A percentile compares a stretch with the other conserved stretches of the same genome.
phyloP scores from a whole-genome alignment of 208 protist genomes.

The Acanthamoeba lenticulata region DNA sequence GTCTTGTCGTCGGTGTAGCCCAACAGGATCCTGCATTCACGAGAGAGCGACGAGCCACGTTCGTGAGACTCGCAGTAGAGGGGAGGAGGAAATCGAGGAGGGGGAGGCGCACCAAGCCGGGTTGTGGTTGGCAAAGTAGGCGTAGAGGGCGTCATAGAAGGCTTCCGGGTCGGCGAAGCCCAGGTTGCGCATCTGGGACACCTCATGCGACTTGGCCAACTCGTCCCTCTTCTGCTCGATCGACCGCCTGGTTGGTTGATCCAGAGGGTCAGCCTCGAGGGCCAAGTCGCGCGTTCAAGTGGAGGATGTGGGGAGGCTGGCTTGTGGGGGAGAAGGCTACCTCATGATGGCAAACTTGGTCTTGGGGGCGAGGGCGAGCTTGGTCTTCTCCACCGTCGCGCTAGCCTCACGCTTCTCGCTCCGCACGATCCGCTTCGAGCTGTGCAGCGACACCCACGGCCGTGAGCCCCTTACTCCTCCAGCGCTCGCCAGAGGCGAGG shows the following conservation, averaged over 20 bases:
- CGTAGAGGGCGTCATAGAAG: conserved; percentile 26
- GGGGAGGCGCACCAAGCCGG: neutral
- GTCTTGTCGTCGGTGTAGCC: neutral
- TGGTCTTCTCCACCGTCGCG: conserved; percentile 1
- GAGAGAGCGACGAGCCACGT: neutral
- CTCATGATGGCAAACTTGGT: conserved; percentile 10
- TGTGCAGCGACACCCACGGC: neutral
- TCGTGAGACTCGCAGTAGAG: neutral
- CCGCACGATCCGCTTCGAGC: neutral
- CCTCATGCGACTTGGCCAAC: conserved; percentile 34
- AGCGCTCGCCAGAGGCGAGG: too few species aligned
- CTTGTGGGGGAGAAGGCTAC: too few species aligned
- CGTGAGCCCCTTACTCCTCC: too few species aligned
- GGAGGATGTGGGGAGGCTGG: too few species aligned
- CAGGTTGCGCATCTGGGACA: conserved; percentile 16
- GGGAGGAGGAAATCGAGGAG: neutral
- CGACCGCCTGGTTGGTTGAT: neutral
- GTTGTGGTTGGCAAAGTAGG: neutral
- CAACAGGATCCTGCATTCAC: neutral
- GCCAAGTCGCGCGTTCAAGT: neutral
- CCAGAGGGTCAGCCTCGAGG: neutral
- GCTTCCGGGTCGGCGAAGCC: neutral
- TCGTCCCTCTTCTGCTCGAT: neutral
- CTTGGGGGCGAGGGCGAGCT: neutral
- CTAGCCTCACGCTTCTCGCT: neutral